phyloP scores from a whole-genome alignment of 805 yeast species.

The Kodamaea laetipori region DNA sequence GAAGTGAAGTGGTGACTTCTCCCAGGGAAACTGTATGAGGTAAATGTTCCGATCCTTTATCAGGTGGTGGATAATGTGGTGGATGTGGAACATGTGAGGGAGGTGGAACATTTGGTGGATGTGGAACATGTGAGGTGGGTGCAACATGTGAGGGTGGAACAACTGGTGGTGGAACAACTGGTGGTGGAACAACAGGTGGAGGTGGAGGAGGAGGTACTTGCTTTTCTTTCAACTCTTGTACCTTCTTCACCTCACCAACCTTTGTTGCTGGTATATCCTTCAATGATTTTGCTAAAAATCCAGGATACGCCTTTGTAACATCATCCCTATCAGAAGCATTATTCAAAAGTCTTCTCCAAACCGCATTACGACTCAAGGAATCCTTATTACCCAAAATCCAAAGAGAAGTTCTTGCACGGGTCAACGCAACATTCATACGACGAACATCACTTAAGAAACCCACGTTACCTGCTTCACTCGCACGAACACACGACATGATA shows the following conservation, averaged over 20 bases:
- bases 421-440: constrained; percentile 95
- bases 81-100: too few species aligned
- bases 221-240: not conserved
- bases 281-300: constrained; percentile 28
- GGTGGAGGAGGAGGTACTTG: constrained; percentile 1
- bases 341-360: constrained; percentile 71
- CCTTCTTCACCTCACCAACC: too few species aligned
- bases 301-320: constrained; percentile 36
- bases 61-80: too few species aligned
- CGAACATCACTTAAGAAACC: constrained; percentile 91
- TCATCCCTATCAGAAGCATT: constrained; percentile 60
- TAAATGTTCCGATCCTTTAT: too few species aligned
- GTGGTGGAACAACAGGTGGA: too few species aligned
- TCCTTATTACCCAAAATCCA: constrained; percentile 86
- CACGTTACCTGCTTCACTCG: constrained; percentile 64
- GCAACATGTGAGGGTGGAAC: too few species aligned
- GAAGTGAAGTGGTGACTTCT: too few species aligned
- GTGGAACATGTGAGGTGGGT: too few species aligned
- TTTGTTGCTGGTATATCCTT: not conserved
- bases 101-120: too few species aligned
- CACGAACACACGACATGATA: constrained; percentile 93
- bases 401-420: constrained; percentile 88
- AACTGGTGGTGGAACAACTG: too few species aligned
- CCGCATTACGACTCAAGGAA: constrained; percentile 62
- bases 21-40: too few species aligned